Evolutionary conservation across 345 rosid genomes (phyloP).

Genomic region (Durio zibethinus): DNA sequence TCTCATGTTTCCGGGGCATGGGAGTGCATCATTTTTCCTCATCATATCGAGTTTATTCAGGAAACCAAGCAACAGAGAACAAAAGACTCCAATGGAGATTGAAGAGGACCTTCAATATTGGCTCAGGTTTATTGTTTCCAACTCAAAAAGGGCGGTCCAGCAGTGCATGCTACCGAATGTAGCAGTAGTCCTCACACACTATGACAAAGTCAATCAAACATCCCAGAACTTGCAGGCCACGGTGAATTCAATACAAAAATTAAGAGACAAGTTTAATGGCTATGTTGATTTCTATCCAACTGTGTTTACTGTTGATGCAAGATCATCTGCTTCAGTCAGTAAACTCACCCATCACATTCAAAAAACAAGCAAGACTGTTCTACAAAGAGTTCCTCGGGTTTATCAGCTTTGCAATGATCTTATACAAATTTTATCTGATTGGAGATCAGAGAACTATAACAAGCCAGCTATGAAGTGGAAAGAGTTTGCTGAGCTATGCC

Average conservation of each 20-base stretch:
- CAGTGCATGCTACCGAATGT: slow-evolving; percentile 84
- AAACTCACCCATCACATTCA: slow-evolving; percentile 69
- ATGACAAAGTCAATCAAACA: slow-evolving; percentile 59
- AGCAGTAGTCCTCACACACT: slow-evolving; percentile 74
- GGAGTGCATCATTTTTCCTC: slow-evolving; percentile 75
- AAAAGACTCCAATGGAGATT: slow-evolving; percentile 63
- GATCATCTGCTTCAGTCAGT: slow-evolving; percentile 79
- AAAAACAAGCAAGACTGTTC: slow-evolving; percentile 68
- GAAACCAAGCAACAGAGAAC: slow-evolving; percentile 79
- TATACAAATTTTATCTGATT: slow-evolving; percentile 66
- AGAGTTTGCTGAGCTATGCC: slow-evolving; percentile 80
- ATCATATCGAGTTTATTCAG: slow-evolving; percentile 76
- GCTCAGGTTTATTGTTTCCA: slow-evolving; percentile 86
- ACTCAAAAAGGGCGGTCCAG: slow-evolving; percentile 61
- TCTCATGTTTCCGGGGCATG: slow-evolving; percentile 89
- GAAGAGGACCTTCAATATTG: slow-evolving; percentile 91
- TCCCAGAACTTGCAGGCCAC: slow-evolving; percentile 55
- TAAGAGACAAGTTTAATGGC: slow-evolving; percentile 71
- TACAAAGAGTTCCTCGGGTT: slow-evolving; percentile 79
- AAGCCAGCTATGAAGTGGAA: slow-evolving; percentile 90
- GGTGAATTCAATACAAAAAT: slow-evolving; percentile 55
- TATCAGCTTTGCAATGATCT: slow-evolving; percentile 89
- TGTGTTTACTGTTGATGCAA: slow-evolving; percentile 86
- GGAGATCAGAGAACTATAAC: slow-evolving; percentile 75
- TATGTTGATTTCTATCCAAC: slow-evolving; percentile 78